Evolutionary conservation across 2,329 filamentous ascomycete species (phyloP).

Genomic region (Colletotrichum graminicola): DNA sequence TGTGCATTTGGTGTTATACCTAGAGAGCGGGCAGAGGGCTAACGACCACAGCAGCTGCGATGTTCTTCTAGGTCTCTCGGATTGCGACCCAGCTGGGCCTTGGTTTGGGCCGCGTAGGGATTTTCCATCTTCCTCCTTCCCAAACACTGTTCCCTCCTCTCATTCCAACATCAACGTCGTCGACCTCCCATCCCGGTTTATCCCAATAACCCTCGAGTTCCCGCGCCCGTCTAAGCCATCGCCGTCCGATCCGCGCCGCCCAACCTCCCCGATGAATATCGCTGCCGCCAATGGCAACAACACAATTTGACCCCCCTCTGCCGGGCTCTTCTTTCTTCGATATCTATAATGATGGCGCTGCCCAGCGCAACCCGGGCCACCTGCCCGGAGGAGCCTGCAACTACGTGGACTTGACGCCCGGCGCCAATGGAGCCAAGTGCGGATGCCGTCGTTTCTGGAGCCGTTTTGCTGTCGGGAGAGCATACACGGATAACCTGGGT

Average conservation of each 20-base stretch:
- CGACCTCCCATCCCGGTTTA: constrained; percentile 43
- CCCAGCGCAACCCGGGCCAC: constrained; percentile 47
- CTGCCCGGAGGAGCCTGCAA: constrained; percentile 69
- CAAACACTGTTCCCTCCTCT: constrained; percentile 10
- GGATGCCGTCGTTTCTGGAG: constrained; percentile 74
- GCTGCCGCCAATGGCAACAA: constrained; percentile 64
- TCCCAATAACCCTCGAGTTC: constrained; percentile 38
- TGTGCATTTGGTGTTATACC: constrained; percentile 23
- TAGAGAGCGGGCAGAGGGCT: constrained; percentile 26
- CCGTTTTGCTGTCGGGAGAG: constrained; percentile 53
- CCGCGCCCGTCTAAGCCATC: constrained; percentile 37
- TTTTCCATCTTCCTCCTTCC: constrained; percentile 22
- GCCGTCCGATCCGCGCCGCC: constrained; percentile 44
- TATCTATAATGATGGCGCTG: constrained; percentile 64
- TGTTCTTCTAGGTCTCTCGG: constrained; percentile 52
- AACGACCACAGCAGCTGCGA: constrained; percentile 45
- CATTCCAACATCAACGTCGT: constrained; percentile 16
- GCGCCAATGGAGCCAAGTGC: constrained; percentile 65
- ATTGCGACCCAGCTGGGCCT: constrained; percentile 52
- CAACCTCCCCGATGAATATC: constrained; percentile 49
- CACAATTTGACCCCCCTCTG: constrained; percentile 60
- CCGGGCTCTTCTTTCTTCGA: constrained; percentile 64
- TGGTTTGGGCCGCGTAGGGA: constrained; percentile 48
- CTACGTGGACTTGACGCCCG: constrained; percentile 66
- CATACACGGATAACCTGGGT: constrained; percentile 49